Base-by-base conservation (phyloP, 108 stramenopile species). In the Stephanodiscus minutulus region DNA sequence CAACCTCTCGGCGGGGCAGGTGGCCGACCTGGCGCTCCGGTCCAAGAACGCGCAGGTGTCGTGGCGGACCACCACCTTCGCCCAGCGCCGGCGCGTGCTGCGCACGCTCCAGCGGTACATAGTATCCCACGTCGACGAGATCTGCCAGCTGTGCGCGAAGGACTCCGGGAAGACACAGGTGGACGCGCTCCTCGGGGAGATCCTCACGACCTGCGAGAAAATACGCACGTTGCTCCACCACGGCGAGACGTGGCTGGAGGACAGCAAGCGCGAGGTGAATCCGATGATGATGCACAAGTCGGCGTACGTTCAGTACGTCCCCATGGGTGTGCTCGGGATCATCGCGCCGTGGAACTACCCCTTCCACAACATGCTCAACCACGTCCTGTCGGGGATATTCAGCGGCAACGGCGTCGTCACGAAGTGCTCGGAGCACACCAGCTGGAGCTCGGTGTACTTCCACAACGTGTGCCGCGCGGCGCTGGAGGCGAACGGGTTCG, bases 301-400 rank as follows among this genome's bases (percentile, higher is more conserved):
- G 13, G 97, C 95, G 25, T 89, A 94, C 70, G 97, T 99, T 13
- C 96, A 98, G 72, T 99, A 96, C 76, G 93, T 95, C 15, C 99
- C 99, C 0, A 46, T 98, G 46, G 99, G 99, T 11, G 93, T 99
- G 39, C 77, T 99, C 44, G 98, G 96, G 0, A 89, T 97, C 52
- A 98, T 99, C 72, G 99, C 97, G 7, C 99, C 99, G 7, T 99
- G 98, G 98, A 99, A 99, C 69, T 99, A 99, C 82, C 98, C 98
- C 25, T 98, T 96, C 78, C 97, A 98, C 82, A 98, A 98, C 79
- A 77, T 96, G 86, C 79, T 97, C 47, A 99, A 99, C 83, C 99
- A 97, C 80, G 87, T 99, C 33, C 78, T 97, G 48, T 91, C 94
- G 37, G 98, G 96, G 0, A 68, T 99, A 22, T 96, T 98, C 62